Evolutionary conservation across 1,284 basidiomycete genomes (phyloP), one percentile per base, ranked within the genome.

Genomic region (Hypsizygus ulmarius): DNA sequence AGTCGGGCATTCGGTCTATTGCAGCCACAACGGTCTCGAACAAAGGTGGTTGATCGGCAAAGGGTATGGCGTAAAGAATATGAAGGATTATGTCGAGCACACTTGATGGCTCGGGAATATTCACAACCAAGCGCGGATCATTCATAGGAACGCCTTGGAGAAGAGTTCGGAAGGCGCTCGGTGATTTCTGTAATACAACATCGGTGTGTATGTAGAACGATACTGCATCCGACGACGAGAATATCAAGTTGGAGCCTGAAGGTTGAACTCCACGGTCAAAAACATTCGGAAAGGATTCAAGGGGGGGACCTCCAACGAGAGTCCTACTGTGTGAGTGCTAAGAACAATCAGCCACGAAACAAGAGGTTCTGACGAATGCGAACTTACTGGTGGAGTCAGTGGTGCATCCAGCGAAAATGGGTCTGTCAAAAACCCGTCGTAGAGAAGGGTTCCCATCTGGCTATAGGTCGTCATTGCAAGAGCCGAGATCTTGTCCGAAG

Each of bases 161-260:
- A 14, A 55, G 27, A 0, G 41, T 33, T 4, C 38, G 28, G 34
- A 62, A 62, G 2, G 60, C 57, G 18, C 37, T 41, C 14, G 45
- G 41, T 1, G 40, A 49, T 3, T 35, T 37, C 8, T 40, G 14
- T 5, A 45, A 11, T 16, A 59, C 42, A 15, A 45, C 43, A 10
- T 36, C n/a, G 6, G 52, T 50, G 38, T 57, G 47, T 15, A 53
- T 51, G 45, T 59, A 62, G 43, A 60, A 61, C 5, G 55, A 34
- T 3, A 62, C 60, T 2, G 39, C 32, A 16, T 62, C 60, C 5
- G 45, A 44, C 2, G 56, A 45, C 32, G 37, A 28, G 37, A 54
- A 45, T 11, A 52, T 47, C 3, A 48, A 11, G 27, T 54, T 35
- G 30, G 18, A 35, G 7, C 11, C 28, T 11, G 14, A 15, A 3